Percentiles rank a stretch among this genome's conserved stretches.
phyloP scores from a whole-genome alignment of 2,329 filamentous ascomycete species.

The Colletotrichum sp. region DNA sequence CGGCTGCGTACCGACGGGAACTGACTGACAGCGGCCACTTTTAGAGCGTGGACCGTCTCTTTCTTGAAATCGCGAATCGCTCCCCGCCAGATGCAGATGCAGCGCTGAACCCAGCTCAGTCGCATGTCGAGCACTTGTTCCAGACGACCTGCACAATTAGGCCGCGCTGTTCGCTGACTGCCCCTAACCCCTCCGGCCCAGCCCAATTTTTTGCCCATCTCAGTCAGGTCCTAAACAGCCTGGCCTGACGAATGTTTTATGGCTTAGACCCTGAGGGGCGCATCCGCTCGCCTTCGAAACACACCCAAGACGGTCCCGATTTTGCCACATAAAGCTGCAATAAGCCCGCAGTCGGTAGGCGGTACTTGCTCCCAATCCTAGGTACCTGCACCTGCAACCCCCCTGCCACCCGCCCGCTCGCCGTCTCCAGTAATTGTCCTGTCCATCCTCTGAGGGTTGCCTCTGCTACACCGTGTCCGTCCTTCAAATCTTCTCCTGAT shows the following conservation, averaged over 20 bases:
- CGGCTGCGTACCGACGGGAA: not conserved
- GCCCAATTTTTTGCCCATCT: slow-evolving; percentile 4
- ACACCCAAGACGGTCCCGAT: slow-evolving; percentile 24
- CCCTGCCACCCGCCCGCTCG: not conserved
- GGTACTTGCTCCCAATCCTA: not conserved
- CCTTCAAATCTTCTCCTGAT: not conserved
- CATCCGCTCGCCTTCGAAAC: slow-evolving; percentile 23
- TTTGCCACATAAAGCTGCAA: slow-evolving; percentile 22
- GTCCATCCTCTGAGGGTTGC: not conserved
- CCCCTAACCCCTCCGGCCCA: not conserved
- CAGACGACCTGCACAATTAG: not conserved
- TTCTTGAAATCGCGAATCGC: not conserved
- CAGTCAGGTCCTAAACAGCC: slow-evolving; percentile 3
- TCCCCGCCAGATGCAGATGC: not conserved
- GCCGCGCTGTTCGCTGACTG: not conserved
- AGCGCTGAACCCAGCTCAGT: slow-evolving; percentile 3
- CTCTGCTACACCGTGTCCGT: not conserved
- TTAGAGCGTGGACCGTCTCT: not conserved
- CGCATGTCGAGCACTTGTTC: not conserved
- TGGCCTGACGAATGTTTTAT: slow-evolving; percentile 22
- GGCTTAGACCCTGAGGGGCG: slow-evolving; percentile 22
- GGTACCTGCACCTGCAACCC: not conserved
- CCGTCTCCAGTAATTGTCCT: not conserved
- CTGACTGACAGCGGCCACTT: not conserved
- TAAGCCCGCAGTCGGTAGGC: not conserved